These are phyloP conservation scores for Pochonia chlamydosporia DNA, from an alignment of 2,329 filamentous ascomycete species.

Conservation along the genomic window DNA sequence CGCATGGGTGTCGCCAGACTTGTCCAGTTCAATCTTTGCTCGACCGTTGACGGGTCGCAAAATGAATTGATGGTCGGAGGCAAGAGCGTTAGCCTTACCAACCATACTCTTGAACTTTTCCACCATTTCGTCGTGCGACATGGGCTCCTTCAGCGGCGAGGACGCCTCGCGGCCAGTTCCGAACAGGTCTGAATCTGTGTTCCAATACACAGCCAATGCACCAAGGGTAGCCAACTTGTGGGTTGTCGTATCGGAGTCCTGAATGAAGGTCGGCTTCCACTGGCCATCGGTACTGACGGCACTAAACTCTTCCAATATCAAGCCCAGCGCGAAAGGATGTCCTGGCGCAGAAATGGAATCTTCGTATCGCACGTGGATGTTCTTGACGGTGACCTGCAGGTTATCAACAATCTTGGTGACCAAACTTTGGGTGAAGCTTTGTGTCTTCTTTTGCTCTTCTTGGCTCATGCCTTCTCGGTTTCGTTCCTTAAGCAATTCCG, in stretches of 20 bases:
- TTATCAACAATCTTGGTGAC: conserved; percentile 98
- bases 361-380: conserved; percentile 97
- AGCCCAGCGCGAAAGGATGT: conserved; percentile 87
- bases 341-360: conserved; percentile 93
- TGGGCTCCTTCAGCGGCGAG: conserved; percentile 41
- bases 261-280: conserved; percentile 95
- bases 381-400: conserved; percentile 94
- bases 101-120: conserved; percentile 74
- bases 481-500: conserved; percentile 87
- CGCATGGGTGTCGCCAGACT: conserved; percentile 71
- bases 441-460: conserved; percentile 95
- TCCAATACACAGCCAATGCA: conserved; percentile 93
- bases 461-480: conserved; percentile 88
- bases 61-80: conserved; percentile 77
- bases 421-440: conserved; percentile 94
- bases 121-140: conserved; percentile 72
- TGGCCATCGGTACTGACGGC: conserved; percentile 92
- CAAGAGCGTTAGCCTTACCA: conserved; percentile 56
- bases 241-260: conserved; percentile 74
- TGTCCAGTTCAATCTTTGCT: conserved; percentile 91
- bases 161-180: conserved; percentile 70
- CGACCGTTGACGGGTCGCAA: conserved; percentile 92
- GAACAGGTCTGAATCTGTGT: conserved; percentile 82
- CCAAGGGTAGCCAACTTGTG: conserved; percentile 92
- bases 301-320: conserved; percentile 94